A percentile compares a stretch with the other conserved stretches of the same genome.
These are phyloP conservation scores for Salisapilia sapeloensis DNA, from an alignment of 352 stramenopile species.

Conservation along the genomic window DNA sequence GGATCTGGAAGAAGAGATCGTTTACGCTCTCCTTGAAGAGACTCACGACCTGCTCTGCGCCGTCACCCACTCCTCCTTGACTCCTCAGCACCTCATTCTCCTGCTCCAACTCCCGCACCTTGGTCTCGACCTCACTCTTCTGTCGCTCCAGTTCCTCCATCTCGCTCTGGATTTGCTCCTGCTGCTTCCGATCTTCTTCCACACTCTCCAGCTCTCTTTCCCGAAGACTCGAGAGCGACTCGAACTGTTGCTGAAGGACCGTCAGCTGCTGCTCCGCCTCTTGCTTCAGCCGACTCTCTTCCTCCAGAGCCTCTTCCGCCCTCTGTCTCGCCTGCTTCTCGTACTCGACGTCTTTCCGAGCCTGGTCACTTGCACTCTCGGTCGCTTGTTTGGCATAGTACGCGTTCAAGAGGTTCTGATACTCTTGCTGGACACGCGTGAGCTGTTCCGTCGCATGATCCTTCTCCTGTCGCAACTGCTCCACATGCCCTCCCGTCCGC, in stretches of 20 bases:
- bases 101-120: conserved; percentile 5
- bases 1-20: conserved; percentile 71
- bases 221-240: too few relatives aligned
- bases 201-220: conserved; percentile 9
- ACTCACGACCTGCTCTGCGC: conserved; percentile 12
- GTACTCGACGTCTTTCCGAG: conserved; percentile 36
- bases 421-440: conserved; percentile 53
- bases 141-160: conserved; percentile 23
- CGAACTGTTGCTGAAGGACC: too few relatives aligned
- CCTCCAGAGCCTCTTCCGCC: conserved; percentile 37
- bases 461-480: too few relatives aligned
- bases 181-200: conserved; percentile 34
- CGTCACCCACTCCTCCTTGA: conserved; percentile 12
- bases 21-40: conserved; percentile 68
- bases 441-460: conserved; percentile 49
- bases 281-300: conserved; percentile 25
- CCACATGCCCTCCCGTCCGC: too few relatives aligned
- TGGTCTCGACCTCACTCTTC: neutral
- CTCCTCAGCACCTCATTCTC: too few relatives aligned
- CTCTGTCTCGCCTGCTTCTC: conserved; percentile 36
- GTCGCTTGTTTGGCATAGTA: conserved; percentile 73
- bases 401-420: conserved; percentile 49
- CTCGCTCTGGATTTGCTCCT: conserved; percentile 41
- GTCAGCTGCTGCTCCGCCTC: conserved; percentile 31
- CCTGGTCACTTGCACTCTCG: conserved; percentile 46